Base-by-base conservation (phyloP, 2,329 filamentous ascomycete species). In the Seiridium cupressi region DNA sequence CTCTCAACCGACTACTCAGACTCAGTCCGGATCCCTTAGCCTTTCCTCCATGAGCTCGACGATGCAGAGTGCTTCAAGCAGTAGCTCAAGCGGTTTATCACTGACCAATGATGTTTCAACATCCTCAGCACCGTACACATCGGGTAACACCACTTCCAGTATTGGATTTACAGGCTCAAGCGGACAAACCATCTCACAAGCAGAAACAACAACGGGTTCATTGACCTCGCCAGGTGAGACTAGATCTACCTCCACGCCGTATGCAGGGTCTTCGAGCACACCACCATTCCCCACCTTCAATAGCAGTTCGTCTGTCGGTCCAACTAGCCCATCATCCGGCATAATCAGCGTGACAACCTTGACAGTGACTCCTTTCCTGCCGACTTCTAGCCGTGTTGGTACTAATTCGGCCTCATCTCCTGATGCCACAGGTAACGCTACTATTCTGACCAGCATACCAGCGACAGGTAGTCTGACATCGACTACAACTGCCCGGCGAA, bases 381-480 rank as follows among this genome's bases (percentile, higher is more conserved):
- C 44, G 6, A 64, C 31, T 10, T 57, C 40, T 34, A 57, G 18
- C 13, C 18, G 26, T n/a, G 8, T 40, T 6, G n/a, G 49, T 40
- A 35, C 32, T 35, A 53, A n/a, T 4, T 38, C 49, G 18, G n/a
- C n/a, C 9, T 57, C 54, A 32, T 35, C 54, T 26, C 35, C 42
- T 31, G 42, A 35, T 26, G 26, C 32, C 5, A 40, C 32, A n/a
- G 44, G 40, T 11, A 57, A 57, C 26, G 44, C 35, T 5, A 57
- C 54, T 34, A 26, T 44, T 18, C 18, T 57, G 10, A 72, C 63
- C 44, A 70, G 68, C 26, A 31, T 69, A 42, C 61, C 66, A 36
- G 62, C 67, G 9, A 66, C 67, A n/a, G 69, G 67, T 10, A 67
- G 65, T 51, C 61, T 71, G 26, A 66, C 65, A 3, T 46, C 53